Percentiles rank a stretch among this genome's conserved stretches.
Evolutionary conservation across 164 flowering plant species (phyloP).

Genomic region (Stephania yunnanensis): DNA sequence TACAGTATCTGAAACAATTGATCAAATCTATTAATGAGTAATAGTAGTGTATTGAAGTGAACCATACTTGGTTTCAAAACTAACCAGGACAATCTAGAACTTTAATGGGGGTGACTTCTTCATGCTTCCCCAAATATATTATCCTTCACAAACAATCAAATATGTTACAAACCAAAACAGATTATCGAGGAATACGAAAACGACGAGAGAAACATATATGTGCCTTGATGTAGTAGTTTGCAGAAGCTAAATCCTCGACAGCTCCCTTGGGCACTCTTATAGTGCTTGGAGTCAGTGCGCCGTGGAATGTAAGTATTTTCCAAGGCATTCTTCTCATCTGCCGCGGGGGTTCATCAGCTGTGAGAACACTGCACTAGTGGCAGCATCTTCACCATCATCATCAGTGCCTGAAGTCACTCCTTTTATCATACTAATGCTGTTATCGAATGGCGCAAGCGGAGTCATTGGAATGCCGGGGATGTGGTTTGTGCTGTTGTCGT

Average conservation of each 20-base stretch:
- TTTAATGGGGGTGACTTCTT: constrained; percentile 2
- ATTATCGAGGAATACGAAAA: constrained; percentile 3
- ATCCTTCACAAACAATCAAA: constrained; percentile 7
- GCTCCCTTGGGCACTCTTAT: constrained; percentile 3
- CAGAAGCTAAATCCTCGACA: background rate
- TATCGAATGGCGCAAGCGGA: constrained; percentile 42
- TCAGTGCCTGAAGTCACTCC: constrained; percentile 37
- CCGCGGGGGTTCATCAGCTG: constrained; percentile 63
- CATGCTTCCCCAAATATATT: background rate
- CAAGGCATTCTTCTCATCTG: constrained; percentile 28
- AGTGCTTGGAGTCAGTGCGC: constrained; percentile 1
- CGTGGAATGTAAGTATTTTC: background rate
- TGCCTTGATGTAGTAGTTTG: background rate
- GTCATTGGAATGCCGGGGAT: constrained; percentile 44
- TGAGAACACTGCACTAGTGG: constrained; percentile 59
- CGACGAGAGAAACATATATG: constrained; percentile 3
- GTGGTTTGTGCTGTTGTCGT: constrained; percentile 61
- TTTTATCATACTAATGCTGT: constrained; percentile 43
- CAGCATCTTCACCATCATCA: constrained; percentile 47
- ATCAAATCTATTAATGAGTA: background rate
- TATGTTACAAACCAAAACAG: constrained; percentile 14
- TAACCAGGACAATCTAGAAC: background rate
- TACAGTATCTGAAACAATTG: background rate
- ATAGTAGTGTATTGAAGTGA: background rate
- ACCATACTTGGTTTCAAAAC: background rate